phyloP scores from a whole-genome alignment of 2,329 filamentous ascomycete genomes.

The Colletotrichum neosansevieriae region DNA sequence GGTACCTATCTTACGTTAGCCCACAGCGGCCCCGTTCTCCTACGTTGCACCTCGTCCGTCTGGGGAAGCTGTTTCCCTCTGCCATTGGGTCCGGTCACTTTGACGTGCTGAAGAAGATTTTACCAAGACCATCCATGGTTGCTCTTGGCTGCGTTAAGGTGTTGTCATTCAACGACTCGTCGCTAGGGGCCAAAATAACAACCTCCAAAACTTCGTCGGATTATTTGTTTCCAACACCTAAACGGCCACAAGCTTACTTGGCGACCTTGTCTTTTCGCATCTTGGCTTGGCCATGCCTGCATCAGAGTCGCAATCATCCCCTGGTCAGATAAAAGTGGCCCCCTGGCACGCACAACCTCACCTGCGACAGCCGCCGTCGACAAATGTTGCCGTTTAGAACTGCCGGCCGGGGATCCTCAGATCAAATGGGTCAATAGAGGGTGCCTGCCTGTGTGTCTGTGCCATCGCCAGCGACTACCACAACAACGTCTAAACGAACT shows the following conservation, averaged over 20 bases:
- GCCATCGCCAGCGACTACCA: not conserved
- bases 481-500: conserved; percentile 1
- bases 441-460: not conserved
- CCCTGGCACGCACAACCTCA: conserved; percentile 17
- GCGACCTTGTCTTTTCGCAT: conserved; percentile 10
- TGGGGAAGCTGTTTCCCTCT: conserved; percentile 18
- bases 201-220: not conserved
- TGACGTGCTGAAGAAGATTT: conserved; percentile 17
- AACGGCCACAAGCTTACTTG: conserved; percentile 26
- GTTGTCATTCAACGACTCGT: conserved; percentile 23
- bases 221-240: conserved; percentile 27
- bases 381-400: conserved; percentile 28
- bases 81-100: conserved; percentile 21
- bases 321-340: not conserved
- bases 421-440: not conserved
- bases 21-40: too few relatives aligned
- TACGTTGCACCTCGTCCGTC: not conserved
- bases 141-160: conserved; percentile 28
- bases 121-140: conserved; percentile 32
- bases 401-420: conserved; percentile 8
- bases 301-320: conserved; percentile 1
- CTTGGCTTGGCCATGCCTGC: not conserved
- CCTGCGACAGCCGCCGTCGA: conserved; percentile 30
- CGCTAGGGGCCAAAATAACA: conserved; percentile 12
- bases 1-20: too few relatives aligned